A percentile compares a stretch with the other conserved stretches of the same genome.
Conservation (phyloP, 805 yeast genomes). For the Starmerella vitae region DNA sequence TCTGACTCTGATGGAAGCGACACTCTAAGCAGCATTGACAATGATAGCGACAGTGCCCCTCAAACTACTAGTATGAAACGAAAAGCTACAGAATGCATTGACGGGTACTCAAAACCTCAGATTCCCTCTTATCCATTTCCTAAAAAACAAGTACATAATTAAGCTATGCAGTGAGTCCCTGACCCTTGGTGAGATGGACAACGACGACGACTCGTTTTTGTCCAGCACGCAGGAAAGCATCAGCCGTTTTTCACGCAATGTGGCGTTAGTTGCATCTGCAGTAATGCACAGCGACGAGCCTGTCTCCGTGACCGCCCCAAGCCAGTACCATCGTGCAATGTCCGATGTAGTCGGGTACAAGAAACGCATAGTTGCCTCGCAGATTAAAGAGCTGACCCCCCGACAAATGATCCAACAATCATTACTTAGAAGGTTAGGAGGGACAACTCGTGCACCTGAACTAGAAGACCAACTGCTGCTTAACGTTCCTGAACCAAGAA, state of each 20-base stretch:
- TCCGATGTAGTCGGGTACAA: constrained; percentile 13
- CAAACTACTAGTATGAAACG: constrained; percentile 2
- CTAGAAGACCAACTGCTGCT: constrained; percentile 45
- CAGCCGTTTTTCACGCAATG: constrained; percentile 28
- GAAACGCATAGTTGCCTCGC: constrained; percentile 12
- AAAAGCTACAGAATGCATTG: constrained; percentile 11
- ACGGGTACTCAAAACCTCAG: constrained; percentile 7
- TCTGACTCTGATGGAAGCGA: neutral
- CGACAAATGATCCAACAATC: constrained; percentile 10
- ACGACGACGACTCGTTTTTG: constrained; percentile 23
- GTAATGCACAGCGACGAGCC: constrained; percentile 18
- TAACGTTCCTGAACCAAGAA: constrained; percentile 35
- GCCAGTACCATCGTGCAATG: constrained; percentile 15
- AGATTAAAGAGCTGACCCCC: constrained; percentile 12
- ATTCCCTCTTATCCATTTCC: constrained; percentile 12
- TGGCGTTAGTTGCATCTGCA: constrained; percentile 29
- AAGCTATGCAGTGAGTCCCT: too few relatives aligned
- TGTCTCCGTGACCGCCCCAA: constrained; percentile 5
- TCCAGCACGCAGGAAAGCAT: constrained; percentile 30
- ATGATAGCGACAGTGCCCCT: neutral
- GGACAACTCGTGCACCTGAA: constrained; percentile 34
- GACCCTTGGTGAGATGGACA: constrained; percentile 12
- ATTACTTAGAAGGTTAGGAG: constrained; percentile 22
- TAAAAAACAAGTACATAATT: too few relatives aligned
- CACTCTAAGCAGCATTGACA: neutral